These are phyloP conservation scores for Copromyces sp. DNA, from an alignment of 495 filamentous ascomycete species.

Conservation along the genomic window DNA sequence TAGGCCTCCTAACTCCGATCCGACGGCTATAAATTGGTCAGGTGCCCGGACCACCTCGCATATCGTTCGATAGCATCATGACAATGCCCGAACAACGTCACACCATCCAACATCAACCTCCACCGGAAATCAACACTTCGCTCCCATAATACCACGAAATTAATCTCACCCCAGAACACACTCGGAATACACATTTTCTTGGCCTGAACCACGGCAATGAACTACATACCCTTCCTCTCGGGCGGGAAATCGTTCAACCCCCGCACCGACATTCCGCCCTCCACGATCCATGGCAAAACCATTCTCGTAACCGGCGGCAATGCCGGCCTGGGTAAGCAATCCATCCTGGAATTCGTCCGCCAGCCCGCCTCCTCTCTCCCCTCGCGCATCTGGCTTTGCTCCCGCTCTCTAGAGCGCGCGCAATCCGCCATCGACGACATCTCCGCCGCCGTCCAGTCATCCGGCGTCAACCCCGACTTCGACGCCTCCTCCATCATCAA, in stretches of 20 bases:
- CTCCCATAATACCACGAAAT: background rate
- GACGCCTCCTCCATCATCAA: slow-evolving; percentile 9
- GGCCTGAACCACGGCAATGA: background rate
- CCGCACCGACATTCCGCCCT: slow-evolving; percentile 41
- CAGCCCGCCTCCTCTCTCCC: slow-evolving; percentile 24
- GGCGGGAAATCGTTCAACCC: slow-evolving; percentile 20
- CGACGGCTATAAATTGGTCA: background rate
- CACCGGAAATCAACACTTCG: background rate
- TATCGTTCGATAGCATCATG: background rate
- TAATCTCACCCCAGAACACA: fast-evolving
- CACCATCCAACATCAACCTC: too few relatives aligned
- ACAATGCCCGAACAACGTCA: background rate
- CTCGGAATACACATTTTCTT: background rate
- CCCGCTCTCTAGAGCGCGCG: slow-evolving; percentile 37
- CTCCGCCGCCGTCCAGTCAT: background rate
- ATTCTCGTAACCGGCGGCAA: slow-evolving; percentile 57
- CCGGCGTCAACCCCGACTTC: background rate
- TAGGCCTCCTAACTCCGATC: background rate
- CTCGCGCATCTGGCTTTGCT: slow-evolving; percentile 50
- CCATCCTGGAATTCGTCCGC: slow-evolving; percentile 49
- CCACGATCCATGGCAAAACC: slow-evolving; percentile 43
- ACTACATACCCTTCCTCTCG: background rate
- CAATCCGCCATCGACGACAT: slow-evolving; percentile 12
- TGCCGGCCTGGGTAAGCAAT: slow-evolving; percentile 55
- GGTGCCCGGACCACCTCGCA: background rate